A percentile compares a stretch with the other conserved stretches of the same genome.
Conservation (phyloP, 164 flowering plant genomes). For the Malania oleifera region DNA sequence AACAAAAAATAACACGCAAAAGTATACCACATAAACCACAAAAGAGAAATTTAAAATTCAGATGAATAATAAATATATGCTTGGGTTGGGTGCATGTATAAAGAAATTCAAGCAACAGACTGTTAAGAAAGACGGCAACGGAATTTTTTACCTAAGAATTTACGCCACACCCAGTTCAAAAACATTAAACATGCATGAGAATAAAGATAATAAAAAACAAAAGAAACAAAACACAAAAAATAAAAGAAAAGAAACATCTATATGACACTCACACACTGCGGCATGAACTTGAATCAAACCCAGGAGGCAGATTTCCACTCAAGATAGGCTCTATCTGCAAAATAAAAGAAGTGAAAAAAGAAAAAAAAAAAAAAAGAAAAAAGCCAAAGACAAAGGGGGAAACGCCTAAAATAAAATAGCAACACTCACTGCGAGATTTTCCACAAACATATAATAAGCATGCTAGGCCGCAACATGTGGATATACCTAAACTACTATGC, state of each 20-base stretch:
- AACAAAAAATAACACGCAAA: not conserved
- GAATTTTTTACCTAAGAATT: too few relatives aligned
- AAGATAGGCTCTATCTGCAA: slow-evolving; percentile 50
- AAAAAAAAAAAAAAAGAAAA: slow-evolving; percentile 2
- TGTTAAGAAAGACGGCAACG: too few relatives aligned
- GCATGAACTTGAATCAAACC: slow-evolving; percentile 47
- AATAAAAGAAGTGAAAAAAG: slow-evolving; percentile 17
- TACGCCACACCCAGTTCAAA: not conserved
- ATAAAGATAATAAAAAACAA: not conserved
- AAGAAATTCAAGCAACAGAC: too few relatives aligned
- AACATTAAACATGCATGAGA: not conserved
- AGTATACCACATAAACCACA: not conserved
- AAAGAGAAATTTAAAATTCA: too few relatives aligned
- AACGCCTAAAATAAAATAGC: slow-evolving; percentile 9
- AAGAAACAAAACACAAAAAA: not conserved
- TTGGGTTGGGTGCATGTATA: too few relatives aligned
- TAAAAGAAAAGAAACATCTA: slow-evolving; percentile 8
- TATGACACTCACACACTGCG: slow-evolving; percentile 50
- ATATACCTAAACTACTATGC: not conserved
- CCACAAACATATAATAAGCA: not conserved
- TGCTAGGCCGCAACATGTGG: not conserved
- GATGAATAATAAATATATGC: too few relatives aligned
- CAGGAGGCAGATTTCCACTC: slow-evolving; percentile 55
- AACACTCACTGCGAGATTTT: slow-evolving; percentile 7
- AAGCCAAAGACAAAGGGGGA: not conserved